Conservation (phyloP, 2,329 filamentous ascomycete genomes). For the Stachybotrys chlorohalonatus region DNA sequence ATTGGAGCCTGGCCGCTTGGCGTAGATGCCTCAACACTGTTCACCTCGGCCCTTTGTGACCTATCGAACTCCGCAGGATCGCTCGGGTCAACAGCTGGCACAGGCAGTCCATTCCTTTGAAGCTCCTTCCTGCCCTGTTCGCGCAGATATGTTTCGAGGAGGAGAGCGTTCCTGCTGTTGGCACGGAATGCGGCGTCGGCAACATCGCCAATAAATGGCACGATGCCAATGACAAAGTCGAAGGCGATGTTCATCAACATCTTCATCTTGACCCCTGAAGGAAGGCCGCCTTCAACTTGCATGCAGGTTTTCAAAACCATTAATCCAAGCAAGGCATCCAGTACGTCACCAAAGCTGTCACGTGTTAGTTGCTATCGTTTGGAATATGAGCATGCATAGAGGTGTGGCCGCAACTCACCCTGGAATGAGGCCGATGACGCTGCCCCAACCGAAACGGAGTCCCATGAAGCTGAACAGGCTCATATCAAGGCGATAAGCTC, state of each 20-base stretch:
- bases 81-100: constrained; percentile 41
- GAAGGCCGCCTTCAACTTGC: constrained; percentile 69
- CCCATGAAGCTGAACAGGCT: constrained; percentile 73
- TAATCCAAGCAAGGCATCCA: constrained; percentile 65
- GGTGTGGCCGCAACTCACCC: constrained; percentile 46
- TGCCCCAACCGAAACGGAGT: constrained; percentile 81
- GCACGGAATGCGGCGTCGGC: constrained; percentile 64
- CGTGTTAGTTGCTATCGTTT: too few species aligned
- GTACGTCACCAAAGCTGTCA: constrained; percentile 60
- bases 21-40: constrained; percentile 12
- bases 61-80: constrained; percentile 43
- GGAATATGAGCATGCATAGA: too few species aligned
- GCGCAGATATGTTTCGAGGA: constrained; percentile 60
- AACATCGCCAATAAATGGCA: constrained; percentile 70
- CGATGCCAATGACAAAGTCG: constrained; percentile 64
- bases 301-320: constrained; percentile 66
- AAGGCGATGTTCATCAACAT: constrained; percentile 77
- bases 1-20: constrained; percentile 4
- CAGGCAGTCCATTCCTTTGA: constrained; percentile 32
- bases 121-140: constrained; percentile 55
- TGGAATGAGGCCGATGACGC: constrained; percentile 76
- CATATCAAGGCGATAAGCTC: constrained; percentile 81
- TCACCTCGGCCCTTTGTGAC: constrained; percentile 14
- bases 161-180: constrained; percentile 66
- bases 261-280: constrained; percentile 44